Percentiles rank a stretch among this genome's conserved stretches.
These are phyloP conservation scores for Zoysia japonica DNA, from an alignment of 176 grass and related monocot species.

Conservation along the genomic window DNA sequence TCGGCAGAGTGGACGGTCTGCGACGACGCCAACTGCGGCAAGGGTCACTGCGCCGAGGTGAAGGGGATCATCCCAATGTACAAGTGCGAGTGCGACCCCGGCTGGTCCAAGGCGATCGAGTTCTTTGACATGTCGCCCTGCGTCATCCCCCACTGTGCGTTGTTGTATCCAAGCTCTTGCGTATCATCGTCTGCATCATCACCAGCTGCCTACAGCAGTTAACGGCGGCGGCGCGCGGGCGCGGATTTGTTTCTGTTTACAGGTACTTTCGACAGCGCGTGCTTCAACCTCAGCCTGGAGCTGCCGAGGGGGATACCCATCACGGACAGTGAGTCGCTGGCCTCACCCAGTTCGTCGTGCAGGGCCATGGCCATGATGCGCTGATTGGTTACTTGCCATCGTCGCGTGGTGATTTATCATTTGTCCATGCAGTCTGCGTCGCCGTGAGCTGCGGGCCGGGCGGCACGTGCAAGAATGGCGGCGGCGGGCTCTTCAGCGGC, in stretches of 20 bases:
- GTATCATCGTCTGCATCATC: not conserved
- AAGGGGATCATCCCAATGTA: not conserved
- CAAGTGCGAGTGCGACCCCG: constrained; percentile 32
- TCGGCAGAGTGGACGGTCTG: not conserved
- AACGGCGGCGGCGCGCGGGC: not conserved
- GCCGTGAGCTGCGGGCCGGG: constrained; percentile 9
- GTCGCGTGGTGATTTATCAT: too few species aligned
- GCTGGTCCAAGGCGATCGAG: not conserved
- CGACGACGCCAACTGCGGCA: constrained; percentile 27
- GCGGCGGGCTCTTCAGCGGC: not conserved
- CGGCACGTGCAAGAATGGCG: constrained; percentile 21
- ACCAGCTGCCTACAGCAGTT: too few species aligned
- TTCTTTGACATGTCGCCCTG: not conserved
- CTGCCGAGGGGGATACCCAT: too few species aligned
- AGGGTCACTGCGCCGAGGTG: constrained; percentile 19
- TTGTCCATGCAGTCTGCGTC: constrained; percentile 11
- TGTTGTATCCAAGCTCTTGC: too few species aligned
- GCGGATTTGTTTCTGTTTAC: too few species aligned
- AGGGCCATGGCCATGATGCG: not conserved
- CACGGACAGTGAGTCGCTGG: too few species aligned
- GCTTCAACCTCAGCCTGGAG: too few species aligned
- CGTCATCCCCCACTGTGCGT: constrained; percentile 22
- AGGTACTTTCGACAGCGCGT: too few species aligned
- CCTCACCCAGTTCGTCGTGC: not conserved
- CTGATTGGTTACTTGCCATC: too few species aligned